phyloP scores from a whole-genome alignment of 225 moss, liverwort and hornwort species.

The Anthoceros angustus region DNA sequence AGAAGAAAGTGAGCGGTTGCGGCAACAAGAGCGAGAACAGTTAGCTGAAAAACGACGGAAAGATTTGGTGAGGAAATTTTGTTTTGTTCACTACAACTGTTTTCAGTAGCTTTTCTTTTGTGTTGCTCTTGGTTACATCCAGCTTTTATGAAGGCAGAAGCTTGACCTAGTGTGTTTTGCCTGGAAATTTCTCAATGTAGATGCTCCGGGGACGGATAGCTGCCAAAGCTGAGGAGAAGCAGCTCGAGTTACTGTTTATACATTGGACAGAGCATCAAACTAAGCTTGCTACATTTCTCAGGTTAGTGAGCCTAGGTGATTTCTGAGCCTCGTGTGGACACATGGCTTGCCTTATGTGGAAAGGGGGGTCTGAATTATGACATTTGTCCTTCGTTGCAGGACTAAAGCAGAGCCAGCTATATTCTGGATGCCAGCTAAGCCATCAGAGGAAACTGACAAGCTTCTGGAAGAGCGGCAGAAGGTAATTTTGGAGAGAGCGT shows the following conservation, averaged over 20 bases:
- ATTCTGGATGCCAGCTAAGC: constrained; percentile 69
- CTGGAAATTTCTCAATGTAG: constrained; percentile 14
- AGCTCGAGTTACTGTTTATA: constrained; percentile 69
- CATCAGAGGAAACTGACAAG: constrained; percentile 67
- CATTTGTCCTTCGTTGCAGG: constrained; percentile 15
- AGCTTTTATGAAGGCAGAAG: not conserved
- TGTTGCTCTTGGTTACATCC: not conserved
- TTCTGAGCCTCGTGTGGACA: not conserved
- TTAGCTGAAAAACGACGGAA: constrained; percentile 76
- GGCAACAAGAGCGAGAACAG: constrained; percentile 88
- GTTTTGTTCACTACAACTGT: not conserved
- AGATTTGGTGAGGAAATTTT: constrained; percentile 44
- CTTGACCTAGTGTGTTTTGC: not conserved
- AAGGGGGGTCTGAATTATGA: not conserved
- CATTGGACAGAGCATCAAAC: constrained; percentile 96
- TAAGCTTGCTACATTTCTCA: constrained; percentile 41
- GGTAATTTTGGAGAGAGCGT: constrained; percentile 21
- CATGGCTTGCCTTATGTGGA: not conserved
- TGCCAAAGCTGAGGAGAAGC: constrained; percentile 86
- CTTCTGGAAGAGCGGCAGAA: constrained; percentile 59
- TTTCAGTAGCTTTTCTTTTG: not conserved
- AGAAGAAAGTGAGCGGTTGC: constrained; percentile 91
- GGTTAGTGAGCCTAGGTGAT: constrained; percentile 10
- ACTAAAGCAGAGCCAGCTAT: constrained; percentile 78
- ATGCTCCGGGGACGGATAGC: constrained; percentile 74